Conservation (phyloP, 345 rosid genomes). For the Lagerstroemia speciosa region DNA sequence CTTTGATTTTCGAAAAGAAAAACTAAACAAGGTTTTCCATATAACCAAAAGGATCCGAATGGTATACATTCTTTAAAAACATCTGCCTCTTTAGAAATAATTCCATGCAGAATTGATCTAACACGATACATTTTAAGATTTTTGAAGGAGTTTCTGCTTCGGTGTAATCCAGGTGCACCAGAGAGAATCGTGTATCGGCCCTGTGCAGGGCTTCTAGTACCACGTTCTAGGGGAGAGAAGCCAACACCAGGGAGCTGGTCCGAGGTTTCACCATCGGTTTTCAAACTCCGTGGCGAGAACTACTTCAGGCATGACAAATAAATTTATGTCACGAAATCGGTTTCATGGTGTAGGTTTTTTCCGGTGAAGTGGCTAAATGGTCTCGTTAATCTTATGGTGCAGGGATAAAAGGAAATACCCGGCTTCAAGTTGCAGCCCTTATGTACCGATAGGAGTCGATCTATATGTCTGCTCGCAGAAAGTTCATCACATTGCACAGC, state of each 20-base stretch:
- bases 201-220: slow-evolving; percentile 53
- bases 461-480: slow-evolving; percentile 51
- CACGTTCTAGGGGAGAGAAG: slow-evolving; percentile 40
- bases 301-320: slow-evolving; percentile 45
- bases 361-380: not conserved
- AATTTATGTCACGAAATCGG: not conserved
- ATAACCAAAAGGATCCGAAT: no score
- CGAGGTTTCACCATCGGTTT: slow-evolving; percentile 56
- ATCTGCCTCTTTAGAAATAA: no score
- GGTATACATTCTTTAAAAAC: no score
- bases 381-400: slow-evolving; percentile 10
- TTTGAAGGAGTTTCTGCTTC: not conserved
- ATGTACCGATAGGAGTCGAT: slow-evolving; percentile 62
- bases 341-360: not conserved
- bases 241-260: slow-evolving; percentile 52
- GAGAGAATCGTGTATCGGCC: slow-evolving; percentile 50
- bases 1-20: no score
- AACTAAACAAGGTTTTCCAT: no score
- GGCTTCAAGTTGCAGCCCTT: slow-evolving; percentile 56
- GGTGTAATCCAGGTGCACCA: slow-evolving; percentile 29
- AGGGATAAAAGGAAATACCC: slow-evolving; percentile 63
- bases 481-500: slow-evolving; percentile 68
- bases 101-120: no score
- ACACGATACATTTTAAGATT: no score
- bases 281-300: slow-evolving; percentile 58